Conservation (phyloP, 768 basidiomycete species). For the Grammothele lineata region DNA sequence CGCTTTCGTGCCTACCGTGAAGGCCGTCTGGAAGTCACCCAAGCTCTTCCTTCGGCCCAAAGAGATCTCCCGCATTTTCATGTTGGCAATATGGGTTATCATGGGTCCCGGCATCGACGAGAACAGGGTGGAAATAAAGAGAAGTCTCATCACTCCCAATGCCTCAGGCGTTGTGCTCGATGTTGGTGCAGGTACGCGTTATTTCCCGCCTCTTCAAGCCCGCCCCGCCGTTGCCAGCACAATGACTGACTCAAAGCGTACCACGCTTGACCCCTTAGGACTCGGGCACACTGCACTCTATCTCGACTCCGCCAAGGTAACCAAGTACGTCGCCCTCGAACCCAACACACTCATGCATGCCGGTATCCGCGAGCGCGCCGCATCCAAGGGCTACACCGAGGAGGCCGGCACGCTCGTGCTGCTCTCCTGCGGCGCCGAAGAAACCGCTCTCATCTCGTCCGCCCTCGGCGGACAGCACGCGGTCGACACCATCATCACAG, state of each 20-base stretch:
- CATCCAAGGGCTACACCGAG: constrained; percentile 49
- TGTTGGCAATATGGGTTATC: constrained; percentile 50
- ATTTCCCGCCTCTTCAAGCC: background rate
- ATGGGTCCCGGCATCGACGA: constrained; percentile 50
- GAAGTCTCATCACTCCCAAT: constrained; percentile 44
- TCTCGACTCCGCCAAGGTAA: constrained; percentile 49
- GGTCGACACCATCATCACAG: constrained; percentile 60
- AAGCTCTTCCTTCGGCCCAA: constrained; percentile 41
- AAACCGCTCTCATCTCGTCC: constrained; percentile 44
- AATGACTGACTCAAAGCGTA: background rate
- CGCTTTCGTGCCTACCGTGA: constrained; percentile 42
- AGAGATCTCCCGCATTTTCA: constrained; percentile 49
- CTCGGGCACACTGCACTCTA: constrained; percentile 62
- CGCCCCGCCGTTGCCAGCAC: background rate
- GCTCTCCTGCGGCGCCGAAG: constrained; percentile 61
- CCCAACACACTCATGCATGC: constrained; percentile 65
- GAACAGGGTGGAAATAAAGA: constrained; percentile 37
- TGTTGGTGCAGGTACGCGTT: constrained; percentile 52
- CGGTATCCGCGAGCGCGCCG: constrained; percentile 45
- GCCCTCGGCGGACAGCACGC: constrained; percentile 30
- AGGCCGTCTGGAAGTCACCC: constrained; percentile 37
- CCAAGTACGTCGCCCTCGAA: constrained; percentile 68
- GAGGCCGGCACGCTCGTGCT: constrained; percentile 50
- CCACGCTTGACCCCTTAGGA: constrained; percentile 35
- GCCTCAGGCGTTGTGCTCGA: constrained; percentile 63